These are phyloP conservation scores for Aureobasidium pullulans DNA, from an alignment of 2,329 filamentous ascomycete genomes.

Conservation along the genomic window DNA sequence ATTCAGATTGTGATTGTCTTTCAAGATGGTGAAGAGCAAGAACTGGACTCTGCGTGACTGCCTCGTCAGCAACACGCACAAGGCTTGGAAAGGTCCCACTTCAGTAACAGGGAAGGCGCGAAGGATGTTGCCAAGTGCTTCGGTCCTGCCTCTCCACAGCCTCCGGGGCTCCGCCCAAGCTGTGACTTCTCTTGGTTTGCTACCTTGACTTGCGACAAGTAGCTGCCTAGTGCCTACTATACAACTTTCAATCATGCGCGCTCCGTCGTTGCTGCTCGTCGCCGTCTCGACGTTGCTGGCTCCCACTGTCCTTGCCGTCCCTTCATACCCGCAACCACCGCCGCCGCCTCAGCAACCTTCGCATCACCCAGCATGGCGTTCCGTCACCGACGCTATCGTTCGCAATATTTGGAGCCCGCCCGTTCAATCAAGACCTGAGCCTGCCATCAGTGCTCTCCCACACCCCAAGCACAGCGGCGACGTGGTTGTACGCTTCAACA, in stretches of 20 bases:
- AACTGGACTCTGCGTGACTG: neutral
- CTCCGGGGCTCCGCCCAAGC: neutral
- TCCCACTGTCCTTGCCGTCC: slow-evolving; percentile 11
- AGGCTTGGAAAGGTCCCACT: slow-evolving; percentile 7
- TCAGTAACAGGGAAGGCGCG: neutral
- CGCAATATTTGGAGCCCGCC: slow-evolving; percentile 15
- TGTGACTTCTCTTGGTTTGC: neutral
- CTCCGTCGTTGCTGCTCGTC: neutral
- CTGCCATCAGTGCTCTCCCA: slow-evolving; percentile 15
- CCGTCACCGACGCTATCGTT: slow-evolving; percentile 16
- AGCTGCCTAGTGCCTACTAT: neutral
- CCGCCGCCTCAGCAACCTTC: slow-evolving; percentile 1
- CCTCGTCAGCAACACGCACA: slow-evolving; percentile 6
- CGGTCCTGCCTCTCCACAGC: slow-evolving; percentile 2
- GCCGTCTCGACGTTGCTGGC: neutral
- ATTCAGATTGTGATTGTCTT: neutral
- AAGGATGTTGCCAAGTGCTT: neutral
- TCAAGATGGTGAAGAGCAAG: neutral
- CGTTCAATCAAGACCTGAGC: neutral
- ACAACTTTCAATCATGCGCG: slow-evolving; percentile 9
- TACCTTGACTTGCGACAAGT: neutral
- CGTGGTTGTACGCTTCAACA: slow-evolving; percentile 82
- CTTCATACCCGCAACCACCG: slow-evolving; percentile 7
- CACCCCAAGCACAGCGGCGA: slow-evolving; percentile 49
- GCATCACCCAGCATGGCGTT: slow-evolving; percentile 15